phyloP scores from a whole-genome alignment of 164 flowering plant species.

The Piper betle region DNA sequence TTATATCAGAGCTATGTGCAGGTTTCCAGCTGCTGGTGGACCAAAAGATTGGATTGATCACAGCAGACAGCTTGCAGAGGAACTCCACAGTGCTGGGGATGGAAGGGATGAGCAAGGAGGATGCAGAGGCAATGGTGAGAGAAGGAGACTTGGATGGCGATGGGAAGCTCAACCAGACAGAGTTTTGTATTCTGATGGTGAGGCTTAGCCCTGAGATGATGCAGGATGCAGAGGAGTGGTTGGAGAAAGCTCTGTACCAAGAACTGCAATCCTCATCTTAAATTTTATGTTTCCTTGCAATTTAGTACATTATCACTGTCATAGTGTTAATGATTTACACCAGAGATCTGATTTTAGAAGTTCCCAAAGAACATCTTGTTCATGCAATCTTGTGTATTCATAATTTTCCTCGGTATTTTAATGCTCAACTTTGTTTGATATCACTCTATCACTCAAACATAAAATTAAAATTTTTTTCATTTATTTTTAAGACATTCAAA shows the following conservation, averaged over 20 bases:
- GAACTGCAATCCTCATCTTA: constrained; percentile 10
- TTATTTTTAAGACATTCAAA: no score
- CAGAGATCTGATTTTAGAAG: no score
- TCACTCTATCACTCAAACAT: no score
- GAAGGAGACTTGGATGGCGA: constrained; percentile 91
- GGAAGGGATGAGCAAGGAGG: constrained; percentile 63
- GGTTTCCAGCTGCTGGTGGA: constrained; percentile 73
- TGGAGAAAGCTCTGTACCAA: constrained; percentile 47
- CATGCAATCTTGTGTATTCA: no score
- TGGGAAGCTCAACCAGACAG: constrained; percentile 56
- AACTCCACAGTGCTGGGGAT: constrained; percentile 54
- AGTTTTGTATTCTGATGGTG: constrained; percentile 83
- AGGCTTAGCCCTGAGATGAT: constrained; percentile 87
- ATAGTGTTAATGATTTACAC: no score
- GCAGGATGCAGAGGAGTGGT: constrained; percentile 71
- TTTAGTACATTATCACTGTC: no score
- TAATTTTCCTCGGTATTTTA: no score
- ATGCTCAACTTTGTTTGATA: no score
- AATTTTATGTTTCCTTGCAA: no score
- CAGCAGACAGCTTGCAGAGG: constrained; percentile 48
- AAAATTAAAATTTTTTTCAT: no score
- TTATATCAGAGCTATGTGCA: constrained; percentile 56
- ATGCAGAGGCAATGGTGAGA: constrained; percentile 63
- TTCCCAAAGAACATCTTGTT: no score
- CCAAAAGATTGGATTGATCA: constrained; percentile 36